Conservation (phyloP, 345 rosid species). For the Citrus reticulata region DNA sequence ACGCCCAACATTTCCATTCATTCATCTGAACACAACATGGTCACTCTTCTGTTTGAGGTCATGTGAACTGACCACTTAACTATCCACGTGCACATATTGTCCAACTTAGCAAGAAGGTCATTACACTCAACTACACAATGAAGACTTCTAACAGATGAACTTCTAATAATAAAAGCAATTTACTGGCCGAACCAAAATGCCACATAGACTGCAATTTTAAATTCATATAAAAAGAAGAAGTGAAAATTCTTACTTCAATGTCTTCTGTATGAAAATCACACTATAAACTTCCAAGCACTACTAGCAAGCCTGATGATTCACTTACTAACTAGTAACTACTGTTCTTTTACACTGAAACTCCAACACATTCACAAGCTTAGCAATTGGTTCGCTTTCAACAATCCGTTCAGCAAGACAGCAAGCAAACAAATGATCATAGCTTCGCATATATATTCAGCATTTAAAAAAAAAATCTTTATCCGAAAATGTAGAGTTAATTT, state of each 20-base stretch:
- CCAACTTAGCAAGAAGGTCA: not conserved
- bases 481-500: too few species aligned
- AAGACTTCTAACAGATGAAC: not conserved
- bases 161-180: not conserved
- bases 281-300: not conserved
- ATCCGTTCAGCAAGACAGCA: too few species aligned
- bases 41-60: not conserved
- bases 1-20: not conserved
- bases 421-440: too few species aligned
- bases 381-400: not conserved
- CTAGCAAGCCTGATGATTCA: not conserved
- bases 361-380: too few species aligned
- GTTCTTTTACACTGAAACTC: not conserved
- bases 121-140: not conserved
- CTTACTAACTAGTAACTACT: not conserved
- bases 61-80: not conserved
- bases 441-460: too few species aligned
- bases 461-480: too few species aligned
- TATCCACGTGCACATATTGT: not conserved
- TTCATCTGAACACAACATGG: not conserved
- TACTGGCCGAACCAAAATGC: not conserved
- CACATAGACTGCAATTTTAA: not conserved
- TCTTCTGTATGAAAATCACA: conserved; percentile 1
- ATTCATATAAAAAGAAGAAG: not conserved
- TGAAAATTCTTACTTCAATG: conserved; percentile 53